Conservation (phyloP, 352 stramenopile species). For the Saprolegnia parasitica region DNA sequence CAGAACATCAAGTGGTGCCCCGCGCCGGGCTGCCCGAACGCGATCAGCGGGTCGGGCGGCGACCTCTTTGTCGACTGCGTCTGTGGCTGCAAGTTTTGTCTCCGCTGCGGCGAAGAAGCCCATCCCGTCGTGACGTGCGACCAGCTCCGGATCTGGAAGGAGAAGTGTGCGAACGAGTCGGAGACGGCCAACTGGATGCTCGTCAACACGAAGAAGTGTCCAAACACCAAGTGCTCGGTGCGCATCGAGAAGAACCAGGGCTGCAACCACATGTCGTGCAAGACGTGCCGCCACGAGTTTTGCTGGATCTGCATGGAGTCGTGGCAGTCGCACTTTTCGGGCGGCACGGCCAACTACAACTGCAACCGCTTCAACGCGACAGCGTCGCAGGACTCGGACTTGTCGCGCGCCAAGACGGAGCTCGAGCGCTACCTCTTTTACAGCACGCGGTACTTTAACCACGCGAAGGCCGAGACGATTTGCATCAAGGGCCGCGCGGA, state of each 20-base stretch:
- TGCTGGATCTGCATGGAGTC: slow-evolving; percentile 59
- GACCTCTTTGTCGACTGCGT: slow-evolving; percentile 25
- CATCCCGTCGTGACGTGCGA: slow-evolving; percentile 73
- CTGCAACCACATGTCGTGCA: slow-evolving; percentile 73
- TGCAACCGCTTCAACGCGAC: slow-evolving; percentile 85
- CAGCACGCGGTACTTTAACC: slow-evolving; percentile 62
- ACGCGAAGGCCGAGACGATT: slow-evolving; percentile 22
- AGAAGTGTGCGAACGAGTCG: slow-evolving; percentile 85
- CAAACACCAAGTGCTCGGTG: slow-evolving; percentile 38
- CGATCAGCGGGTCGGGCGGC: slow-evolving; percentile 19
- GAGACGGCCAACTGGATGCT: slow-evolving; percentile 59
- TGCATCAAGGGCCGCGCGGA: slow-evolving; percentile 11
- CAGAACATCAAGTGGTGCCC: slow-evolving; percentile 27
- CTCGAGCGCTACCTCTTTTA: slow-evolving; percentile 92
- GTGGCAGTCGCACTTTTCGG: slow-evolving; percentile 30
- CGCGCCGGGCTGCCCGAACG: slow-evolving; percentile 14
- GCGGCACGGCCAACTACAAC: slow-evolving; percentile 75
- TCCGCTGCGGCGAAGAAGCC: slow-evolving; percentile 81
- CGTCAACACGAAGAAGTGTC: slow-evolving; percentile 54
- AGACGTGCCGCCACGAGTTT: slow-evolving; percentile 50
- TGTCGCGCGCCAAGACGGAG: slow-evolving; percentile 65
- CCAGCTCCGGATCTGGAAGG: slow-evolving; percentile 65
- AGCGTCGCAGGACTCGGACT: slow-evolving; percentile 35
- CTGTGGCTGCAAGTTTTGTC: slow-evolving; percentile 26
- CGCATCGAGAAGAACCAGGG: slow-evolving; percentile 68